Base-by-base conservation (phyloP, 2,329 filamentous ascomycete species). In the Plectosphaerella cucumerina region DNA sequence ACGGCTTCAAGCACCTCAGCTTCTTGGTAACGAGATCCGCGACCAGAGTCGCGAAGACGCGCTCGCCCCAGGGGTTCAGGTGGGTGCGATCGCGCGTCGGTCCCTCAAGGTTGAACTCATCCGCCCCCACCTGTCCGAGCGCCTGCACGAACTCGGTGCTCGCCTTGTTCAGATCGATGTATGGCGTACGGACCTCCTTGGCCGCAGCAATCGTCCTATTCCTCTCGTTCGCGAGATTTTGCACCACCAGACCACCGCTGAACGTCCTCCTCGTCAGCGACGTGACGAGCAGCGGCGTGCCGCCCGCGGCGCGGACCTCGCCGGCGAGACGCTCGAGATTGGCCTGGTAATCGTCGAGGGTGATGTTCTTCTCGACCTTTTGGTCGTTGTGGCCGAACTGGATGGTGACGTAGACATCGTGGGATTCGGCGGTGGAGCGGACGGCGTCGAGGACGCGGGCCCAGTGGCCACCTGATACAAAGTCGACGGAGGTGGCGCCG, bases 311-410 rank as follows among this genome's bases (percentile, higher is more conserved):
- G 20, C 53, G 57, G 20, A 69, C 63, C 44, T 73, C 67, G 2
- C 23, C 33, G 8, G 64, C 65, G n/a, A 72, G 72, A 1, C 51
- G 56, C 11, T 65, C 66, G 1, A 82, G 67, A 48, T 81, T 81
- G 0, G 59, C 57, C 47, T 70, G 65, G 62, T 73, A 81, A 49
- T 73, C 60, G 4, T 62, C 58, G 3, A 77, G 57, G 1, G 64
- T 63, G 20, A 81, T 67, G 44, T 70, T 70, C 5, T 69, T 70
- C 0, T 61, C 67, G 1, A 65, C 34, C 56, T 80, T 81, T 57
- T 80, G 77, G 59, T 81, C 78, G 53, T 81, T 81, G 60, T 81
- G 77, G 1, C 78, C 78, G 50, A 80, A 80, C 65, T 79, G 68
- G 4, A 81, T 77, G 1, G 78, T 81, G 6, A 81, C 76, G 43